Evolutionary conservation across 2,329 filamentous ascomycete species (phyloP), one percentile per base, ranked within the genome.

Genomic region (Coleophoma crateriformis): DNA sequence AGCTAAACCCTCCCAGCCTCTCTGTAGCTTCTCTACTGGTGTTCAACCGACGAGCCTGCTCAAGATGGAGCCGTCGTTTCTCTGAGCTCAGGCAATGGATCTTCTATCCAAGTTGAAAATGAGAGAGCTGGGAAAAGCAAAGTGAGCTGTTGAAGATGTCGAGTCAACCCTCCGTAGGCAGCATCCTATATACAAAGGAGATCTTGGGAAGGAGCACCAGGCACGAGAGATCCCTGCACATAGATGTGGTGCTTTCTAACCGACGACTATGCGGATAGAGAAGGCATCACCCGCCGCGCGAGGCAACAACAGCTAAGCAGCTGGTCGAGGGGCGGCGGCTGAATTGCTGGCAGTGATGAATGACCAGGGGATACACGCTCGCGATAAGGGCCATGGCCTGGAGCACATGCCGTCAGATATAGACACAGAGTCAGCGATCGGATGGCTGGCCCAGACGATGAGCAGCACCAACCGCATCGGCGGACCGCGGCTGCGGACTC

Each of bases 211-310:
- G 46, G 47, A 45, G 33, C 15, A n/a, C 17, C 32, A 33, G 5
- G 14, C 19, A 45, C 33, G 48, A 37, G 19, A 33, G 49, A 33
- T 48, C 33, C 27, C 27, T 27, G 27, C 27, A 27, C 27, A 27
- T 27, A 27, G 27, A 27, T 27, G 8, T 27, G 7, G 8, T 57
- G 55, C 49, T 44, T 58, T 57, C 51, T 49, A 59, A 51, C 56
- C 55, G 52, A 58, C 48, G 44, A 53, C 54, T 50, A 58, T 51
- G 49, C 59, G 59, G 62, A 54, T 59, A 57, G 56, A 58, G 38
- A 55, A 51, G 51, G 46, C 50, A 57, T 46, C 19, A 45, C 51
- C 53, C 55, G 54, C 51, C 50, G 48, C 4, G 49, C 49, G 46
- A 47, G 50, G 50, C 39, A 41, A 51, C 48, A 51, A 27, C 8